Conservation (phyloP, 2,329 filamentous ascomycete species). For the Fusarium piperis region DNA sequence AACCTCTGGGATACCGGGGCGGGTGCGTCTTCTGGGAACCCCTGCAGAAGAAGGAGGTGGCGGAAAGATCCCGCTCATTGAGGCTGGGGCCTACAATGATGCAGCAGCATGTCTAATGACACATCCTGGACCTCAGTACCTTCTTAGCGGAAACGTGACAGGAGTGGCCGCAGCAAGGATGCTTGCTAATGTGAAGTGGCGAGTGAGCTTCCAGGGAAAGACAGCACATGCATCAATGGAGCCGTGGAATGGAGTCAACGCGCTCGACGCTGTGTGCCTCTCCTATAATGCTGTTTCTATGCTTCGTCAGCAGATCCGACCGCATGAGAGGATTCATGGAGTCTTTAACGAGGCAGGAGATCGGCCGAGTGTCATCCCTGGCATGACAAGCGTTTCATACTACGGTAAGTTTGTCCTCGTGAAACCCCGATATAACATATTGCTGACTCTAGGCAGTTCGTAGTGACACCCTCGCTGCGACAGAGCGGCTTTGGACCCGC, state of each 20-base stretch:
- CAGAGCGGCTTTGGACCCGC: background rate
- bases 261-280: slow-evolving; percentile 7
- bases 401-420: background rate
- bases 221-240: slow-evolving; percentile 9
- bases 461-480: background rate
- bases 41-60: slow-evolving; percentile 15
- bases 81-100: slow-evolving; percentile 4
- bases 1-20: background rate
- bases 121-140: background rate
- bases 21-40: slow-evolving; percentile 9
- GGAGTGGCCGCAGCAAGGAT: background rate
- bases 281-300: slow-evolving; percentile 8
- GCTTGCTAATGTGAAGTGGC: slow-evolving; percentile 4
- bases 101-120: slow-evolving; percentile 9
- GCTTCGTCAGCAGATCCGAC: slow-evolving; percentile 15
- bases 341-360: slow-evolving; percentile 14
- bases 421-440: background rate
- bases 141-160: background rate
- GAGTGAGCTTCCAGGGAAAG: background rate
- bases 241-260: slow-evolving; percentile 19
- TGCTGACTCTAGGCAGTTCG: background rate
- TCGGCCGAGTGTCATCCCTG: background rate
- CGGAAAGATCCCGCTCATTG: slow-evolving; percentile 3
- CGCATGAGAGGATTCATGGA: slow-evolving; percentile 5
- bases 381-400: background rate